Percentiles rank a stretch among this genome's conserved stretches.
Evolutionary conservation across 345 rosid genomes (phyloP).

Genomic region (Citrus reticulata): DNA sequence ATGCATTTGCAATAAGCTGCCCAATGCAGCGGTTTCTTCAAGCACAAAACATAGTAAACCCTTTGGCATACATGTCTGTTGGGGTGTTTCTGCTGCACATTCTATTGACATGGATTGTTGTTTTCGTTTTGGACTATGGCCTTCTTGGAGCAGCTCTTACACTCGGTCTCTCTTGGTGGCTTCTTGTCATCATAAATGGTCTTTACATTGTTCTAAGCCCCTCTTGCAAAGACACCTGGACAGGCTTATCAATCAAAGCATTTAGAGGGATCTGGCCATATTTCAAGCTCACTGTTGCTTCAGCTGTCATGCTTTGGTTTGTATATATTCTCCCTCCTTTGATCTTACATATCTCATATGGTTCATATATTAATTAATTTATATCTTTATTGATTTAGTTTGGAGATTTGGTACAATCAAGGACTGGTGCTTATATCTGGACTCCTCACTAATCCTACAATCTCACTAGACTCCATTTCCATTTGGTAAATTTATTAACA

Average conservation of each 20-base stretch:
- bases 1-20: slow-evolving; percentile 73
- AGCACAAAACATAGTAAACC: slow-evolving; percentile 95
- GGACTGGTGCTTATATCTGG: slow-evolving; percentile 89
- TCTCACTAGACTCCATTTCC: slow-evolving; percentile 80
- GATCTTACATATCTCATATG: neutral
- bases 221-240: slow-evolving; percentile 78
- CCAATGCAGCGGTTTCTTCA: slow-evolving; percentile 93
- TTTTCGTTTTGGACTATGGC: slow-evolving; percentile 48
- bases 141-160: slow-evolving; percentile 74
- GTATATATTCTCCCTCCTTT: neutral
- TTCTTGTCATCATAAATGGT: slow-evolving; percentile 44
- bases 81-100: slow-evolving; percentile 71
- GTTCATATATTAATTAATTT: neutral
- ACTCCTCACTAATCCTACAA: slow-evolving; percentile 64
- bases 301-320: slow-evolving; percentile 91
- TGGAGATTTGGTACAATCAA: slow-evolving; percentile 98
- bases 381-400: slow-evolving; percentile 35
- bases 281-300: slow-evolving; percentile 80
- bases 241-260: slow-evolving; percentile 60
- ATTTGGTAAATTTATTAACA: slow-evolving; percentile 49
- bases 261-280: slow-evolving; percentile 89
- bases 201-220: slow-evolving; percentile 66
- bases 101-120: slow-evolving; percentile 59
- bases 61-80: slow-evolving; percentile 74
- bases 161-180: slow-evolving; percentile 82